phyloP scores from a whole-genome alignment of 768 basidiomycete genomes.

The Royoungia palumana region DNA sequence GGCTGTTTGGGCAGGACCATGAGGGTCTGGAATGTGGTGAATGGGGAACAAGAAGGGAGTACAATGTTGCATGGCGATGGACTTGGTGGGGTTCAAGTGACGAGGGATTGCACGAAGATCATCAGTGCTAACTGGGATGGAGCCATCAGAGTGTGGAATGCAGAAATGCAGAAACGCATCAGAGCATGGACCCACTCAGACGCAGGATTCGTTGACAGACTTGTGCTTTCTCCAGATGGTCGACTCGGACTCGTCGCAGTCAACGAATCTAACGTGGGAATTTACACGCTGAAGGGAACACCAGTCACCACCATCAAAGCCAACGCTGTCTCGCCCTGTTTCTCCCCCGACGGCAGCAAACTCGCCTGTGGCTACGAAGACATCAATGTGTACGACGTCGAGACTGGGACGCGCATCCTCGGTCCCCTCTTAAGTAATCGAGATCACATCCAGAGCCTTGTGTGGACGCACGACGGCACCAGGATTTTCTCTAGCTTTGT shows the following conservation, averaged over 20 bases:
- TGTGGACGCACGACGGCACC: neutral
- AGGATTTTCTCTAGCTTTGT: neutral
- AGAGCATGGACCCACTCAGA: neutral
- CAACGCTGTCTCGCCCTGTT: too few relatives aligned
- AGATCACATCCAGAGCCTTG: neutral
- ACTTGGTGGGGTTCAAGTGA: neutral
- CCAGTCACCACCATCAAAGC: too few relatives aligned
- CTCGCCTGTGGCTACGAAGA: too few relatives aligned
- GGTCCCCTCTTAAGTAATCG: neutral
- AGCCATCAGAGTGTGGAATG: constrained; percentile 7
- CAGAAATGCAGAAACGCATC: neutral
- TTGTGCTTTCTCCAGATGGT: constrained; percentile 3
- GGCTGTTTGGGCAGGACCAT: neutral
- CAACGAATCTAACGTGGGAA: neutral
- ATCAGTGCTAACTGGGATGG: neutral
- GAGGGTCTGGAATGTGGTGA: constrained; percentile 7
- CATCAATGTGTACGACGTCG: too few relatives aligned
- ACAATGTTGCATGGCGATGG: neutral
- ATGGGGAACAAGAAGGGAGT: constrained; percentile 2
- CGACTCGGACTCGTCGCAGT: neutral
- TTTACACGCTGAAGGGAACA: neutral
- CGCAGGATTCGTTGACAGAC: rapidly evolving
- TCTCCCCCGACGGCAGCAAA: too few relatives aligned
- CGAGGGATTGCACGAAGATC: neutral
- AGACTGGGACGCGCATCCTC: too few relatives aligned